Percentiles rank a stretch among this genome's conserved stretches.
Conservation (phyloP, 2,329 filamentous ascomycete species). For the Coniochaeta sp. region DNA sequence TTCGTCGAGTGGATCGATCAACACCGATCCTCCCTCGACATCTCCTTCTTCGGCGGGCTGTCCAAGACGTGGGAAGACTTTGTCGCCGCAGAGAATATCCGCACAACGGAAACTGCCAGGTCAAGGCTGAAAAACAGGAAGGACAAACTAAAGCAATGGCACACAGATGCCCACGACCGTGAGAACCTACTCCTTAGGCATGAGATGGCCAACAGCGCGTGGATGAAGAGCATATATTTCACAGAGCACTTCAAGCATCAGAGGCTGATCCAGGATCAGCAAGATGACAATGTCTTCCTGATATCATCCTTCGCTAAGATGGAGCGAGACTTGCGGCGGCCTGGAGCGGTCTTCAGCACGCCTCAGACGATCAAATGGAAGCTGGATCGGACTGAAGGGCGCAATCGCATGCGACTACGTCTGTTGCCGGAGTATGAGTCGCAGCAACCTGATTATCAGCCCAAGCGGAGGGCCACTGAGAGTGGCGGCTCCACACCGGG, state of each 20-base stretch:
- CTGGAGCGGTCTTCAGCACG: conserved; percentile 73
- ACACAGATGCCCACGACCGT: conserved; percentile 56
- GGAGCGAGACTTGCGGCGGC: conserved; percentile 68
- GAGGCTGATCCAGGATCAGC: conserved; percentile 81
- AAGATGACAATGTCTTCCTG: conserved; percentile 79
- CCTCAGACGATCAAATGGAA: conserved; percentile 69
- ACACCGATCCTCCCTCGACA: conserved; percentile 70
- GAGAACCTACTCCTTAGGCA: conserved; percentile 75
- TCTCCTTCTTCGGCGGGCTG: conserved; percentile 74
- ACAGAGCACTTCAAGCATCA: conserved; percentile 92
- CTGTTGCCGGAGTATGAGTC: conserved; percentile 68
- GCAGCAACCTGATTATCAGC: conserved; percentile 66
- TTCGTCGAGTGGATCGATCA: conserved; percentile 86
- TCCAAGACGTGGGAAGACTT: conserved; percentile 85
- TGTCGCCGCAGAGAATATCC: conserved; percentile 72
- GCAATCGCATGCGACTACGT: conserved; percentile 88
- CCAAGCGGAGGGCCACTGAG: conserved; percentile 47
- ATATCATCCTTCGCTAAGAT: conserved; percentile 70
- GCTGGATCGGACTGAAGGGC: conserved; percentile 88
- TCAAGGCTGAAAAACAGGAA: conserved; percentile 66
- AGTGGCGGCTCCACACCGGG: conserved; percentile 9
- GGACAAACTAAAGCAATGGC: conserved; percentile 78
- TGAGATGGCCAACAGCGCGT: conserved; percentile 78
- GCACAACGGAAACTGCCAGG: conserved; percentile 68
- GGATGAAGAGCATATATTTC: conserved; percentile 92